Evolutionary conservation across 2,329 filamentous ascomycete genomes (phyloP).

Genomic region (Ceratocystis eucalypticola): DNA sequence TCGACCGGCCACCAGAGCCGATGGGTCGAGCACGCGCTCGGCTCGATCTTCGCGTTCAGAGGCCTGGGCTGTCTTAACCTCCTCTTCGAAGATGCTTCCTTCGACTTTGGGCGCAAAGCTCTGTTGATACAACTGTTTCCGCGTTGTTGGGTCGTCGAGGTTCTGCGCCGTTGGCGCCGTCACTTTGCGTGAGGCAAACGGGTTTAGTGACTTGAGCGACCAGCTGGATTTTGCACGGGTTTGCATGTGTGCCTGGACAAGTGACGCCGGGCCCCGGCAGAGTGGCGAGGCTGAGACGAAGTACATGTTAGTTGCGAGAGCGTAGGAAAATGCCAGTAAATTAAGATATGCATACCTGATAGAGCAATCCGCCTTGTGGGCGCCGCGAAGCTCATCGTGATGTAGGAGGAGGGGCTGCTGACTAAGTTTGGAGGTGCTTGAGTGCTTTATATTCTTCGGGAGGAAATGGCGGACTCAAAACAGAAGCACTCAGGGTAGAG

Average conservation of each 20-base stretch:
- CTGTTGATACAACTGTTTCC: constrained; percentile 30
- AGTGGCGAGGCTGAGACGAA: constrained; percentile 13
- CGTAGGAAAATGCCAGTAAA: constrained; percentile 12
- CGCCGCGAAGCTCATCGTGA: constrained; percentile 21
- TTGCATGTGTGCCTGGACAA: constrained; percentile 29
- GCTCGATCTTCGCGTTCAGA: constrained; percentile 26
- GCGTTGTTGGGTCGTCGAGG: constrained; percentile 32
- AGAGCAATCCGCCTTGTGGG: constrained; percentile 21
- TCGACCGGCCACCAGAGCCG: constrained; percentile 29
- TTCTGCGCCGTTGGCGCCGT: constrained; percentile 25
- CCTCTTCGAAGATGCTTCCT: constrained; percentile 52
- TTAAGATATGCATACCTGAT: constrained; percentile 18
- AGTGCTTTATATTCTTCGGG: not conserved
- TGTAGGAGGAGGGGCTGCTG: not conserved
- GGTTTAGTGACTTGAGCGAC: constrained; percentile 29
- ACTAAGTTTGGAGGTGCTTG: not conserved
- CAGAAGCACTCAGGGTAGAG: no score
- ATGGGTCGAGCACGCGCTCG: constrained; percentile 19
- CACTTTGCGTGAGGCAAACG: constrained; percentile 18
- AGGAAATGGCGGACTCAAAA: not conserved
- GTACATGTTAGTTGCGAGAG: constrained; percentile 20
- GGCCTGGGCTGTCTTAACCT: constrained; percentile 30
- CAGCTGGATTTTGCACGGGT: constrained; percentile 31
- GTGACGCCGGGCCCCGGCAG: constrained; percentile 20
- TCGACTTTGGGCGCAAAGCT: constrained; percentile 32